Conservation (phyloP, 164 flowering plant species). For the Macadamia integrifolia region DNA sequence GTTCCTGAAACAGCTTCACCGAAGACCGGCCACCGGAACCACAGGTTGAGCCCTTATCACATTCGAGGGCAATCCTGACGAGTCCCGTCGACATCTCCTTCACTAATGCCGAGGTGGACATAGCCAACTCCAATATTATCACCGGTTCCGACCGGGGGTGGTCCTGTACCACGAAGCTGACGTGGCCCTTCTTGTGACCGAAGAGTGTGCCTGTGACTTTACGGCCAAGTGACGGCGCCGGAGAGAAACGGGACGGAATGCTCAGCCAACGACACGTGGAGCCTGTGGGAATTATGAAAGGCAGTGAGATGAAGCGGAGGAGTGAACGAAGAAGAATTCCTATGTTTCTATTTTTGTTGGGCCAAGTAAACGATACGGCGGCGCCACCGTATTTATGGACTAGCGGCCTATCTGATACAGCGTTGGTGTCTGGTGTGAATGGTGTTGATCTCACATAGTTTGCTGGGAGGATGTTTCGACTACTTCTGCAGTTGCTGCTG, state of each 20-base stretch:
- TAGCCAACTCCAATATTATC: slow-evolving; percentile 11
- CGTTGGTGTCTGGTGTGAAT: not conserved
- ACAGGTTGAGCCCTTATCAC: not conserved
- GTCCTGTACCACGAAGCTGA: slow-evolving; percentile 13
- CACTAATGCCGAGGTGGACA: slow-evolving; percentile 6
- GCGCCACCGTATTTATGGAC: not conserved
- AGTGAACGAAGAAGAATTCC: slow-evolving; percentile 4
- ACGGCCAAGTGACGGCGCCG: not conserved
- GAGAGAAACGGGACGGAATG: not conserved
- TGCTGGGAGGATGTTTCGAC: slow-evolving; percentile 4
- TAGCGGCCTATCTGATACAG: not conserved
- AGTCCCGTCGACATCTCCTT: slow-evolving; percentile 19
- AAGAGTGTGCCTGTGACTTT: slow-evolving; percentile 14
- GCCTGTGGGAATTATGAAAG: not conserved
- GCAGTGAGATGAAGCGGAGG: not conserved
- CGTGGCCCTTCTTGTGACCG: slow-evolving; percentile 15
- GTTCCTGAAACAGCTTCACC: slow-evolving; percentile 13
- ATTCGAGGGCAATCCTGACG: slow-evolving; percentile 13
- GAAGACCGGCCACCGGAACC: not conserved
- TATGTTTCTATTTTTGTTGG: not conserved
- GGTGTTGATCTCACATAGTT: slow-evolving; percentile 7
- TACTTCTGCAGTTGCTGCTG: slow-evolving; percentile 11
- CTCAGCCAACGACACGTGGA: not conserved
- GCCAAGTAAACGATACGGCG: not conserved
- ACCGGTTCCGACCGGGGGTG: slow-evolving; percentile 15